Base-by-base conservation (phyloP, 2,329 filamentous ascomycete genomes). In the Clonostachys chloroleuca region DNA sequence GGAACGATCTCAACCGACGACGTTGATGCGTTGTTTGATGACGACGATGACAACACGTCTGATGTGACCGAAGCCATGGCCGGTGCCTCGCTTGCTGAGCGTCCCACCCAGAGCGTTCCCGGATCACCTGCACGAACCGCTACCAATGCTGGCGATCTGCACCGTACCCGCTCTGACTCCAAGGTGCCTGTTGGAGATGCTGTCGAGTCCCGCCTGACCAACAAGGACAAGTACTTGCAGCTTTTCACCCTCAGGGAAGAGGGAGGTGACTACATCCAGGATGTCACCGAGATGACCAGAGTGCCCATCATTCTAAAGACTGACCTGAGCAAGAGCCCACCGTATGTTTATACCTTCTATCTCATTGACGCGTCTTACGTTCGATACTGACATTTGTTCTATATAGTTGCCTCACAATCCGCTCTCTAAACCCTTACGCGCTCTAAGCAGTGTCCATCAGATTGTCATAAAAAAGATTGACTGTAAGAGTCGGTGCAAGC, bases 251-350 rank as follows among this genome's bases (percentile, higher is more conserved):
- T 99, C 56, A 81, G 94, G 45, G 92, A 99, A 67, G 89, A 95
- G 69, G 87, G 88, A 57, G 92, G 92, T 54, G 89, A 97, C 59
- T 95, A 95, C 74, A 96, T 99, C 61, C 94, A 99, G 72, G 94
- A 99, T 67, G 91, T 99, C 55, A 92, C 86, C 49, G 94, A 99
- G 77, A 96, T 99, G 92, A 92, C 90, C 40, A 81, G 92, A 57
- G 88, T 99, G 51, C 94, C 94, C n/a, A 88, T 99, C 56, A 95
- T 99, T 65, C 74, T 99, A 61, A 97, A 96, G 84, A 97, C 94
- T 55, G 94, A 99, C 73, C 81, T 99, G 61, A 89, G 80, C 73
- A 99, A 99, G 88, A 97, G 92, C 74, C 94, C 94, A 72, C 94
- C 94, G 92, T 99, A 87, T 84, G 94, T 46, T 33, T n/a, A n/a